phyloP scores from a whole-genome alignment of 305 asterid genomes.

The Fraxinus nigra region DNA sequence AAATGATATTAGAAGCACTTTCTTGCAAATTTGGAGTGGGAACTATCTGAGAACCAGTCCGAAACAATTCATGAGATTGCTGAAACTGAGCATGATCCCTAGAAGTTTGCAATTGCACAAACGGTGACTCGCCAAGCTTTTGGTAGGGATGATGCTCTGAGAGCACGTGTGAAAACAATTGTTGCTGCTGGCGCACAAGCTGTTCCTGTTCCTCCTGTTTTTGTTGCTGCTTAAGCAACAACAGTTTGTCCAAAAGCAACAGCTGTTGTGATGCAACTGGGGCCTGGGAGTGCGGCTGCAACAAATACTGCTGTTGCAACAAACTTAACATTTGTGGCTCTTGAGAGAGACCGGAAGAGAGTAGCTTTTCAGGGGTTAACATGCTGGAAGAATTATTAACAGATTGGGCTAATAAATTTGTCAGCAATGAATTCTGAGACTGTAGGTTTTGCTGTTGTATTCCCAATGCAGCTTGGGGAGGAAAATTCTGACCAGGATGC shows the following conservation, averaged over 20 bases:
- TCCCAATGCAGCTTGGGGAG: conserved; percentile 57
- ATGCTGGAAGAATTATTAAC: conserved; percentile 44
- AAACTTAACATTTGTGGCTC: conserved; percentile 64
- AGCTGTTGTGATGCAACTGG: conserved; percentile 59
- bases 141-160: conserved; percentile 51
- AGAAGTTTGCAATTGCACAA: conserved; percentile 41
- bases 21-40: conserved; percentile 39
- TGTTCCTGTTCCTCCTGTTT: conserved; percentile 64
- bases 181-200: conserved; percentile 59
- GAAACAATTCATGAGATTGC: conserved; percentile 42
- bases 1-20: conserved; percentile 29
- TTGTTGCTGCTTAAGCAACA: conserved; percentile 64
- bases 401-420: conserved; percentile 42
- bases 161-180: conserved; percentile 59
- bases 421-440: conserved; percentile 42
- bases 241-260: conserved; percentile 50
- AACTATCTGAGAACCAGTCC: conserved; percentile 34
- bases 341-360: conserved; percentile 50
- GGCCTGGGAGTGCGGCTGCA: conserved; percentile 59
- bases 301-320: conserved; percentile 64
- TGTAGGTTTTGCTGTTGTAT: conserved; percentile 55
- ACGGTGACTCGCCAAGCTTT: conserved; percentile 41
- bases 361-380: conserved; percentile 47
- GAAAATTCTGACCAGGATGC: conserved; percentile 45
- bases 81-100: conserved; percentile 43